These are phyloP conservation scores for Hypoxylon intermedium DNA, from an alignment of 495 filamentous ascomycete species.

Conservation along the genomic window DNA sequence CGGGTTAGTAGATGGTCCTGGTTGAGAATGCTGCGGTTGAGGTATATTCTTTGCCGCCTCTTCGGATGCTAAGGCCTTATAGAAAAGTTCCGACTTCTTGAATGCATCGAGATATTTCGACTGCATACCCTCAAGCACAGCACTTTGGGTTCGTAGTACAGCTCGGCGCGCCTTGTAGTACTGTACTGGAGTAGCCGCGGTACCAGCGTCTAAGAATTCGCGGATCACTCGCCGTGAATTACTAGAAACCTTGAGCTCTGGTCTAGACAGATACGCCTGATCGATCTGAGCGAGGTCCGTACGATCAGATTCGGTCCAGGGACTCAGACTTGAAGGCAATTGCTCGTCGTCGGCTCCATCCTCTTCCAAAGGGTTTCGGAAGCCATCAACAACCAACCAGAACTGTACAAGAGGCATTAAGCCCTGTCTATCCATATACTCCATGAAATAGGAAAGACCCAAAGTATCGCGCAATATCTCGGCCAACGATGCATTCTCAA, in stretches of 20 bases:
- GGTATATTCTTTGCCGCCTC: slow-evolving; percentile 65
- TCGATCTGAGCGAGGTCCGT: slow-evolving; percentile 88
- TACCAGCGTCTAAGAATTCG: slow-evolving; percentile 78
- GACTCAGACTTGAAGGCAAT: slow-evolving; percentile 63
- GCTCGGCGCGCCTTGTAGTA: slow-evolving; percentile 84
- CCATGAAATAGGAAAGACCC: slow-evolving; percentile 97
- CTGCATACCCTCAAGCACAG: slow-evolving; percentile 82
- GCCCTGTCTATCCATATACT: slow-evolving; percentile 93
- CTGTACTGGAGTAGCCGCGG: slow-evolving; percentile 74
- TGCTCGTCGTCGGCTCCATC: slow-evolving; percentile 74
- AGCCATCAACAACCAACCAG: slow-evolving; percentile 97
- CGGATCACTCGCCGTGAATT: slow-evolving; percentile 72
- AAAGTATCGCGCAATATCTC: slow-evolving; percentile 87
- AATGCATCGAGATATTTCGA: slow-evolving; percentile 81
- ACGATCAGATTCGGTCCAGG: slow-evolving; percentile 86
- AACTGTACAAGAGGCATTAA: slow-evolving; percentile 94
- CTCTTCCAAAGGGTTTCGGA: slow-evolving; percentile 94
- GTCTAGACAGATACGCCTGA: slow-evolving; percentile 81
- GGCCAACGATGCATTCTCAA: slow-evolving; percentile 74
- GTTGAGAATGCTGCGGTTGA: slow-evolving; percentile 28
- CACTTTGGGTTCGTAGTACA: slow-evolving; percentile 81
- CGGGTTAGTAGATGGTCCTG: slow-evolving; percentile 37
- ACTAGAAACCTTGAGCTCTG: slow-evolving; percentile 78
- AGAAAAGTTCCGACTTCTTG: slow-evolving; percentile 89
- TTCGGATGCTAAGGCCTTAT: slow-evolving; percentile 91